Evolutionary conservation across 495 filamentous ascomycete genomes (phyloP).

Genomic region (Lasiosphaeriaceae sp.): DNA sequence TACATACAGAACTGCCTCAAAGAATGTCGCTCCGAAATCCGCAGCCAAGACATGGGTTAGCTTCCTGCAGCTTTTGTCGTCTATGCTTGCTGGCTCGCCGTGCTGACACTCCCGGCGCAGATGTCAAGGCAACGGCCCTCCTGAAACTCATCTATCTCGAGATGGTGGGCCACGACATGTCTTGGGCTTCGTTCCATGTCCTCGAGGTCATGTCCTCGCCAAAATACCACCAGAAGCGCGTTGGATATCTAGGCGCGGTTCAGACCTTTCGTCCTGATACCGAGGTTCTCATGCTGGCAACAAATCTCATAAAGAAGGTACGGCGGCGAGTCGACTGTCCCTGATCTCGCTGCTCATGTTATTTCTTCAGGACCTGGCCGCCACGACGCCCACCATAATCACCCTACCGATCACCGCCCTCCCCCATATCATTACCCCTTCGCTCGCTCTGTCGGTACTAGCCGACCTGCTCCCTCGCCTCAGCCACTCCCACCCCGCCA

Average conservation of each 20-base stretch:
- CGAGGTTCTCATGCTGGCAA: slow-evolving; percentile 95
- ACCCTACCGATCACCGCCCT: slow-evolving; percentile 81
- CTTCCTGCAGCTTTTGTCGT: slow-evolving; percentile 4
- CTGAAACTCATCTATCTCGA: slow-evolving; percentile 95
- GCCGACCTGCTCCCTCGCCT: slow-evolving; percentile 82
- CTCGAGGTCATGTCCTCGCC: slow-evolving; percentile 96
- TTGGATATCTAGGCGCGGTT: slow-evolving; percentile 92
- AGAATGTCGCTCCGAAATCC: slow-evolving; percentile 91
- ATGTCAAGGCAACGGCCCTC: slow-evolving; percentile 92
- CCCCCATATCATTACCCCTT: slow-evolving; percentile 87
- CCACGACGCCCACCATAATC: slow-evolving; percentile 67
- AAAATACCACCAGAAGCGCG: slow-evolving; percentile 91
- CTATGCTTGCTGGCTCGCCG: too few species aligned
- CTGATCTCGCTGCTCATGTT: slow-evolving; percentile 7
- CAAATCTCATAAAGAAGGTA: slow-evolving; percentile 95
- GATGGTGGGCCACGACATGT: slow-evolving; percentile 99
- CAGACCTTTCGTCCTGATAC: slow-evolving; percentile 95
- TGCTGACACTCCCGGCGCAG: slow-evolving; percentile 41
- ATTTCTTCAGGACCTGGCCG: slow-evolving; percentile 66
- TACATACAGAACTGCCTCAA: slow-evolving; percentile 87
- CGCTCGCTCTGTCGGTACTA: slow-evolving; percentile 81
- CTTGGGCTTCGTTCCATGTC: slow-evolving; percentile 97
- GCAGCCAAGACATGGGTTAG: slow-evolving; percentile 85
- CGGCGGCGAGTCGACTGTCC: neutral
- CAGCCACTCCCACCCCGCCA: slow-evolving; percentile 72